Conservation (phyloP, 1,284 basidiomycete species). For the Pseudozyma tsukubaensis region DNA sequence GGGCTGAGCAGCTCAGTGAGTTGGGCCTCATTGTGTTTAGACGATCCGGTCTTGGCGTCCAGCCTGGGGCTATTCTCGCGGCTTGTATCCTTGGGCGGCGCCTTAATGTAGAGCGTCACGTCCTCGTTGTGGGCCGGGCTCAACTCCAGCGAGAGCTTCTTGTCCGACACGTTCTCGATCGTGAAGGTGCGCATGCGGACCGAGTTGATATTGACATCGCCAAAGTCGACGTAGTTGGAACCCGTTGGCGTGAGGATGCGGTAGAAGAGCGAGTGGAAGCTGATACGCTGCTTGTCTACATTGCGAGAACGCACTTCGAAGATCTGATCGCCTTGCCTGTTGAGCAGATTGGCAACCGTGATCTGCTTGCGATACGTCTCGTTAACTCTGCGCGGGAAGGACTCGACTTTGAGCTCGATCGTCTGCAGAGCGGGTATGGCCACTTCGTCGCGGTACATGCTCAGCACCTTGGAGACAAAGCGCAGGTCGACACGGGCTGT, state of each 20-base stretch:
- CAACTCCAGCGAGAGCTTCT: constrained; percentile 70
- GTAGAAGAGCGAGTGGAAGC: constrained; percentile 72
- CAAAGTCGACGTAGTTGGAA: constrained; percentile 72
- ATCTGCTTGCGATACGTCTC: constrained; percentile 72
- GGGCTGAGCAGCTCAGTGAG: constrained; percentile 11
- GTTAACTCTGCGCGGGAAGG: constrained; percentile 72
- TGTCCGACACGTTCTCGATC: constrained; percentile 70
- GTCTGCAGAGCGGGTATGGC: constrained; percentile 71
- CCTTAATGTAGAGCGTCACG: constrained; percentile 71
- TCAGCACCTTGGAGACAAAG: constrained; percentile 72
- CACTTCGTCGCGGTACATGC: constrained; percentile 71
- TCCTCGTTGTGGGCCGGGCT: constrained; percentile 72
- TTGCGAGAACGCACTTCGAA: constrained; percentile 71
- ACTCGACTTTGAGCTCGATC: constrained; percentile 71
- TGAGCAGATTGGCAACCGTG: constrained; percentile 69
- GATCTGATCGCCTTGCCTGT: constrained; percentile 70
- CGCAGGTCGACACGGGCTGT: constrained; percentile 71
- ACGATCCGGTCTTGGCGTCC: constrained; percentile 21
- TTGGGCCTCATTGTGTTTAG: constrained; percentile 32
- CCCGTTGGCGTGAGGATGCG: constrained; percentile 72
- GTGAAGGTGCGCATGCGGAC: constrained; percentile 71
- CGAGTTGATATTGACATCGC: constrained; percentile 72
- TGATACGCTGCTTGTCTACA: constrained; percentile 72
- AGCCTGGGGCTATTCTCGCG: constrained; percentile 27
- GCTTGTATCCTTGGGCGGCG: constrained; percentile 14